A percentile compares a stretch with the other conserved stretches of the same genome.
Evolutionary conservation across 352 stramenopile species (phyloP).

Genomic region (Lagenidium sp.): DNA sequence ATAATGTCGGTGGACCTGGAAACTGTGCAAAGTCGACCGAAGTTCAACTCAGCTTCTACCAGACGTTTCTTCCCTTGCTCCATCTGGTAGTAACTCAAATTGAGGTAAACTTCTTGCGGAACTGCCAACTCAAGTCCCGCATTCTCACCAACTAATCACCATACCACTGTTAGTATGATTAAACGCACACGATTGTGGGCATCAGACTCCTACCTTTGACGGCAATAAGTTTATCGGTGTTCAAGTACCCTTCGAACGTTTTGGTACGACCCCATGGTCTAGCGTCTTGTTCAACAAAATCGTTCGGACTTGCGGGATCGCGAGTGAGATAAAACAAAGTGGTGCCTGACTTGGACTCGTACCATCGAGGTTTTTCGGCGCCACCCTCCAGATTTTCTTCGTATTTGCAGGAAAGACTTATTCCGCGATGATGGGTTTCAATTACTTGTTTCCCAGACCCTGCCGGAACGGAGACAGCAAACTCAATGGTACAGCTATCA

Average conservation of each 20-base stretch:
- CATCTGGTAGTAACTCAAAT: conserved; percentile 77
- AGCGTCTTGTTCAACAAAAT: conserved; percentile 32
- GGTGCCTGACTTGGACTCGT: conserved; percentile 64
- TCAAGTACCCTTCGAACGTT: conserved; percentile 34
- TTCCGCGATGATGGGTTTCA: conserved; percentile 36
- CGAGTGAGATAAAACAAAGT: conserved; percentile 87
- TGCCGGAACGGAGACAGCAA: conserved; percentile 22
- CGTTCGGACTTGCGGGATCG: conserved; percentile 42
- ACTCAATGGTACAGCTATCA: conserved; percentile 70
- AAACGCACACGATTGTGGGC: neutral
- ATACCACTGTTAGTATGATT: conserved; percentile 3
- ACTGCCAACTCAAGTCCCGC: conserved; percentile 39
- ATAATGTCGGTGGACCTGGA: conserved; percentile 48
- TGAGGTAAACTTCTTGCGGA: conserved; percentile 63
- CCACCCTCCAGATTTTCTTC: conserved; percentile 79
- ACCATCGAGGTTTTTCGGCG: conserved; percentile 80
- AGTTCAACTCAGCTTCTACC: conserved; percentile 55
- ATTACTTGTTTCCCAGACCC: conserved; percentile 3
- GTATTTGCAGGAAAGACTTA: conserved; percentile 88
- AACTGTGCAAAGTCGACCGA: conserved; percentile 67
- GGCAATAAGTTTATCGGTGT: conserved; percentile 61
- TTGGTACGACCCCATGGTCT: conserved; percentile 50
- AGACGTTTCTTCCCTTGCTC: conserved; percentile 49
- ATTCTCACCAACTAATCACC: conserved; percentile 23
- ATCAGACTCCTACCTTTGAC: conserved; percentile 39